A percentile compares a stretch with the other conserved stretches of the same genome.
phyloP scores from a whole-genome alignment of 768 basidiomycete species.

The Epithele typhae region DNA sequence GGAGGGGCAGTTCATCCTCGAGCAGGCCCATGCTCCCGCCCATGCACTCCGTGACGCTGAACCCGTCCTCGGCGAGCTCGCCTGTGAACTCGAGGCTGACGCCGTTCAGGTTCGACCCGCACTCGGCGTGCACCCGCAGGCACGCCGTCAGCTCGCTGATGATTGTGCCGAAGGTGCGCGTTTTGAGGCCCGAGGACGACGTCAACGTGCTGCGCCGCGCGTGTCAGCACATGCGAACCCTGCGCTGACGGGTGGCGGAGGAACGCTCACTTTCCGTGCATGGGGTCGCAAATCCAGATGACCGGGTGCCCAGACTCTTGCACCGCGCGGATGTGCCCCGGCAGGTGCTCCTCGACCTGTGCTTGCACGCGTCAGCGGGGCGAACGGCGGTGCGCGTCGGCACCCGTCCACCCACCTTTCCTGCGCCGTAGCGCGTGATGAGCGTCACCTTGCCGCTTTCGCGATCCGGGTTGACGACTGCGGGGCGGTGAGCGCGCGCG shows the following conservation, averaged over 20 bases:
- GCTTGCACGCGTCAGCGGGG: too few species aligned
- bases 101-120: constrained; percentile 69
- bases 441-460: constrained; percentile 82
- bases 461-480: constrained; percentile 85
- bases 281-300: constrained; percentile 94
- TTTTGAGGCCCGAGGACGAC: constrained; percentile 79
- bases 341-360: constrained; percentile 73
- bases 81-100: constrained; percentile 72
- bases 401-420: constrained; percentile 49
- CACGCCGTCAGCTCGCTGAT: constrained; percentile 82
- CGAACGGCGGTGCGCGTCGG: neutral
- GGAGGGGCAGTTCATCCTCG: constrained; percentile 84
- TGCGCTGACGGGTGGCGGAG: neutral
- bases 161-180: constrained; percentile 84
- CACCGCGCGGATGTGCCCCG: constrained; percentile 79
- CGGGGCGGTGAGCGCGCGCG: neutral
- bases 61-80: constrained; percentile 85
- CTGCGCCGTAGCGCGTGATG: constrained; percentile 91
- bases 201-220: constrained; percentile 66
- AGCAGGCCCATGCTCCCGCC: constrained; percentile 94
- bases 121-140: constrained; percentile 72
- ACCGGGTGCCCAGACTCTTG: constrained; percentile 80
- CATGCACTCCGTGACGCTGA: constrained; percentile 93
- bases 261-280: constrained; percentile 95
- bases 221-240: neutral